Base-by-base conservation (phyloP, 129 eudicot genomes). In the Helichrysum umbraculigerum region DNA sequence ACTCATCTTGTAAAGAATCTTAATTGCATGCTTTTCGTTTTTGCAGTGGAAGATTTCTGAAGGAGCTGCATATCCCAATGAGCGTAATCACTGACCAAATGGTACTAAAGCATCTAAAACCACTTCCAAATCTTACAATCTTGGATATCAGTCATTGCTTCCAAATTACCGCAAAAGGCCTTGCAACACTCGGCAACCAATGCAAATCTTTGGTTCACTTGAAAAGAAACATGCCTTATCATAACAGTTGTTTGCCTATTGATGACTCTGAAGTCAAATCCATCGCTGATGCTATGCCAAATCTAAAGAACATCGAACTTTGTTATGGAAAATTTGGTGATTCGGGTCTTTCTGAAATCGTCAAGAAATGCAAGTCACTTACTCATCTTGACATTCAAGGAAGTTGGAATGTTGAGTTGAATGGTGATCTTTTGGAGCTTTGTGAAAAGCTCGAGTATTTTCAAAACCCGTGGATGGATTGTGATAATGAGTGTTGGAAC, bases 211-310 rank as follows among this genome's bases (percentile, higher is more conserved):
- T 85, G 68, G 21, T 71, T 33, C 69, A 59, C 72, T 70, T 85
- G 65, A 85, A 65, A 73, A 85, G 88, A 68, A 78, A 81, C 81
- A 85, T 81, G 88, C 78, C 83, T 21, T 83, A 73, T 37, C 58
- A 51, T 21, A 16, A 59, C 16, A 63, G 30, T 3, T 3, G 35
- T 9, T 12, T 25, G 21, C 51, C 59, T 16, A 12, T 50, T 2
- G 81, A 81, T 47, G 83, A 85, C 33, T 51, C 78, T 35, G 88
- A 85, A 78, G 79, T 85, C 12, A 68, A 63, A 66, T 29, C 61
- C 21, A 74, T 85, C 25, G 81, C 85, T 5, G 35, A 56, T 6
- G 70, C 83, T n/a, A 85, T 85, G 88, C 33, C 65, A 0, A 17
- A 63, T 74, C 75, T 85, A n/a, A 60, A 74, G 34, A 51, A 17